phyloP scores from a whole-genome alignment of 768 basidiomycete genomes.

The Russula ochroleuca region DNA sequence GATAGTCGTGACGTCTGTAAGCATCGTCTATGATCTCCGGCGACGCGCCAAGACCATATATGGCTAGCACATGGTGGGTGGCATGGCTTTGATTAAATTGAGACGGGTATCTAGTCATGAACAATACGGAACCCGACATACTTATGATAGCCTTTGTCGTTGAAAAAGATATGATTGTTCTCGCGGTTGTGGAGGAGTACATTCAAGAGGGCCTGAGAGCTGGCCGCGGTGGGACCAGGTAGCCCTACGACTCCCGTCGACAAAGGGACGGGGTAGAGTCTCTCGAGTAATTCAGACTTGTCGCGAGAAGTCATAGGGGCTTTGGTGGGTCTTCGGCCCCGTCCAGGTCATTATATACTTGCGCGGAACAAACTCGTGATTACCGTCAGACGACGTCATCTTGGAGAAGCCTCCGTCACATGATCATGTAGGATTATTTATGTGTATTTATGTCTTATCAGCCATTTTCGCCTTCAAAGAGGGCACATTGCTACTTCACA shows the following conservation, averaged over 20 bases:
- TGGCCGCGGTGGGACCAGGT: slow-evolving; percentile 15
- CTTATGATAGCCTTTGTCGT: slow-evolving; percentile 37
- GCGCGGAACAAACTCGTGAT: no score
- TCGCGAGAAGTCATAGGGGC: not conserved
- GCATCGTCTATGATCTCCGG: slow-evolving; percentile 41
- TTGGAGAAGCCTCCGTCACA: no score
- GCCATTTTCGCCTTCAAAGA: no score
- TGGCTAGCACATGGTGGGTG: slow-evolving; percentile 53
- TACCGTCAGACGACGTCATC: no score
- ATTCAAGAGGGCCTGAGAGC: slow-evolving; percentile 9
- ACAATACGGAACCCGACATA: slow-evolving; percentile 24
- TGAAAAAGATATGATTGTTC: slow-evolving; percentile 54
- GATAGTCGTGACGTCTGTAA: slow-evolving; percentile 42
- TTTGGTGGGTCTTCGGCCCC: no score
- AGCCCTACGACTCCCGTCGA: slow-evolving; percentile 12
- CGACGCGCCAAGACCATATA: slow-evolving; percentile 57
- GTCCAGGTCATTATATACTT: no score
- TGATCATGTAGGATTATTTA: no score
- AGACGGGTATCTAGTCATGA: no score
- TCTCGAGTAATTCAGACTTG: slow-evolving; percentile 4
- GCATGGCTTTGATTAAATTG: slow-evolving; percentile 42
- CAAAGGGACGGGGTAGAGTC: slow-evolving; percentile 16
- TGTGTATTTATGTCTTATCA: no score
- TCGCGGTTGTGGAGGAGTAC: slow-evolving; percentile 48
- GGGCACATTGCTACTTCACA: no score